phyloP scores from a whole-genome alignment of 495 filamentous ascomycete species.

The Cladorrhinum samala region DNA sequence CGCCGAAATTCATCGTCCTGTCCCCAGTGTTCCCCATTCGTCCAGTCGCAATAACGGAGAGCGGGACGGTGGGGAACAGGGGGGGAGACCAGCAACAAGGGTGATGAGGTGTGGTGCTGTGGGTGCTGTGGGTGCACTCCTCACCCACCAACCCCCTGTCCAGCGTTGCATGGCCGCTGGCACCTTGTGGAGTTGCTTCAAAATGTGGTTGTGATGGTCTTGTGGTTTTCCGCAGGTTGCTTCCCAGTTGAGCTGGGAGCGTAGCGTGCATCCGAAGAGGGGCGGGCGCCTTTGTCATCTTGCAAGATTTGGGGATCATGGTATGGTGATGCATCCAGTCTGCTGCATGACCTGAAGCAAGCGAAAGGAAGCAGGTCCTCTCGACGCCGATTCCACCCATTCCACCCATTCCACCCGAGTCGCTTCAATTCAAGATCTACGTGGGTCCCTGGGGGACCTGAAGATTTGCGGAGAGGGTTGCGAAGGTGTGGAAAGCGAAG shows the following conservation, averaged over 20 bases:
- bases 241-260: conserved; percentile 1
- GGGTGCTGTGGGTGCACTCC: not conserved
- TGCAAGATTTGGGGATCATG: not conserved
- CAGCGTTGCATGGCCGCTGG: conserved; percentile 14
- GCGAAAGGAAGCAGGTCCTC: not conserved
- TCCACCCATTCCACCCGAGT: too few relatives aligned
- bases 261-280: not conserved
- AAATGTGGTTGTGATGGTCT: conserved; percentile 17
- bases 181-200: conserved; percentile 14
- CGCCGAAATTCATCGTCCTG: conserved; percentile 3
- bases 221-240: not conserved
- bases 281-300: not conserved
- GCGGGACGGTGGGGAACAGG: conserved; percentile 3
- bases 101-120: conserved; percentile 1
- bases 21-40: too few relatives aligned
- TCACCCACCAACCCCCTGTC: conserved; percentile 9
- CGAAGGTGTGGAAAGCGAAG: conserved; percentile 10
- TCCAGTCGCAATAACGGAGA: not conserved
- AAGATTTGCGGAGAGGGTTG: conserved; percentile 3
- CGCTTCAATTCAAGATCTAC: not conserved
- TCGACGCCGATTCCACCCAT: too few relatives aligned
- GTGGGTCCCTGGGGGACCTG: not conserved
- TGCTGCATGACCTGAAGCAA: not conserved
- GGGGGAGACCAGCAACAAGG: conserved; percentile 11
- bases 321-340: not conserved